Base-by-base conservation (phyloP, 345 rosid genomes). In the Arabidopsis suecica region DNA sequence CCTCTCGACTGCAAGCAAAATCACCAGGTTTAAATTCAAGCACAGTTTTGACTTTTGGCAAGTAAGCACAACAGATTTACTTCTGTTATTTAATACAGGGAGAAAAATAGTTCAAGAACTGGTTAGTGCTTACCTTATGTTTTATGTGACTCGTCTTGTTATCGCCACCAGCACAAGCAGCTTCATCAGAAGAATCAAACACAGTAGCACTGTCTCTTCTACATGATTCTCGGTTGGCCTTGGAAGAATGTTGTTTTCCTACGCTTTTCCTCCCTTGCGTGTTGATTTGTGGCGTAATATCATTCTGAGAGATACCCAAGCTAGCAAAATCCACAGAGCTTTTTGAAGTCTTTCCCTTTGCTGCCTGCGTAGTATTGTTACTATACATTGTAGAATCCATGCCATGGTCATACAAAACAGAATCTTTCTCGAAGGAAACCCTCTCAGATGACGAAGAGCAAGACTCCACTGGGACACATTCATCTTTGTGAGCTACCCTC, bases 401-500 rank as follows among this genome's bases (percentile, higher is more conserved):
- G 68, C 44, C 65, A 5, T 80, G 74, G 76, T 71, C 63, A 36
- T 69, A 28, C 70, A 76, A 67, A 50, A 40, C 58, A 61, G 80
- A 81, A 48, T 85, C 84, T 56, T 83, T 85, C 75, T 72, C 59
- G 78, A 80, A 56, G 64, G 76, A 69, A 78, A 63, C 73, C 61
- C 57, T 53, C 68, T 80, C 86, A 78, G 88, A 81, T 59, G 87
- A 76, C 61, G 82, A 36, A 60, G 85, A 79, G 71, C 82, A 71
- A 51, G 78, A 72, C 49, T 81, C 84, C 73, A 83, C 61, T 18
- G 58, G 85, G 56, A 74, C 78, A 81, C 98, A 93, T 72, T 90
- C 93, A 33, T 88, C 81, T 78, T 80, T 87, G 65, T 93, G 98
- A 61, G 82, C 85, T 83, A 78, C 78, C 87, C 97, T 90, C 98